Conservation (phyloP, 2,329 filamentous ascomycete genomes). For the Gaeumannomyces sp. region DNA sequence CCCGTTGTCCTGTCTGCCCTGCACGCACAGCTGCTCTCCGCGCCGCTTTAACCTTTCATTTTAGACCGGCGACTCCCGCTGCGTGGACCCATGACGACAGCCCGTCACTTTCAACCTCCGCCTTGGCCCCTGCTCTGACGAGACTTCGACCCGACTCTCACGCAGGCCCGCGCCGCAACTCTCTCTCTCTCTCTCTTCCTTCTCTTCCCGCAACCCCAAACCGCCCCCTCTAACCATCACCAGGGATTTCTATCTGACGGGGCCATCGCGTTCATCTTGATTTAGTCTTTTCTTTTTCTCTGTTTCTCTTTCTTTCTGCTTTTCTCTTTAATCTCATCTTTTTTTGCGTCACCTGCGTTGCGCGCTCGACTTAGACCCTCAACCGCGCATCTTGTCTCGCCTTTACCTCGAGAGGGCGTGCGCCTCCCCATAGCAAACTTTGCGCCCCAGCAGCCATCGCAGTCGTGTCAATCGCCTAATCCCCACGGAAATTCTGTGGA, state of each 20-base stretch:
- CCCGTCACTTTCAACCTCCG: background rate
- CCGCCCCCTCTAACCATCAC: background rate
- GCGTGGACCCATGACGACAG: constrained; percentile 2
- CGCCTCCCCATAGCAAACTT: background rate
- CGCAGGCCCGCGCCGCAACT: background rate
- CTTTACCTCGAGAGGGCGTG: background rate
- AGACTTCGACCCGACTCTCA: background rate
- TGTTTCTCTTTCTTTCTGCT: background rate
- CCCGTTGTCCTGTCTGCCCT: too few relatives aligned
- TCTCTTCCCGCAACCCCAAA: background rate
- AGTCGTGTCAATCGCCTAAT: background rate
- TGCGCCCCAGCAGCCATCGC: background rate
- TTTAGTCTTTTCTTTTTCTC: background rate
- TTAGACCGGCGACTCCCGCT: background rate
- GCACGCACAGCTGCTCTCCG: background rate
- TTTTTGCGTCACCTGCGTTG: background rate
- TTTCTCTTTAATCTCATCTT: constrained; percentile 4
- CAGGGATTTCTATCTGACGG: background rate
- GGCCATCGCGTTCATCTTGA: background rate
- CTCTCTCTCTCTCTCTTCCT: background rate
- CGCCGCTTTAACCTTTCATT: constrained; percentile 3
- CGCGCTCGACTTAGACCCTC: background rate
- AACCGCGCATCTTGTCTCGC: background rate
- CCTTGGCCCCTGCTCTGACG: background rate
- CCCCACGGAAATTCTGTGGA: background rate